Base-by-base conservation (phyloP, 1,284 basidiomycete species). In the Ustilago curta region DNA sequence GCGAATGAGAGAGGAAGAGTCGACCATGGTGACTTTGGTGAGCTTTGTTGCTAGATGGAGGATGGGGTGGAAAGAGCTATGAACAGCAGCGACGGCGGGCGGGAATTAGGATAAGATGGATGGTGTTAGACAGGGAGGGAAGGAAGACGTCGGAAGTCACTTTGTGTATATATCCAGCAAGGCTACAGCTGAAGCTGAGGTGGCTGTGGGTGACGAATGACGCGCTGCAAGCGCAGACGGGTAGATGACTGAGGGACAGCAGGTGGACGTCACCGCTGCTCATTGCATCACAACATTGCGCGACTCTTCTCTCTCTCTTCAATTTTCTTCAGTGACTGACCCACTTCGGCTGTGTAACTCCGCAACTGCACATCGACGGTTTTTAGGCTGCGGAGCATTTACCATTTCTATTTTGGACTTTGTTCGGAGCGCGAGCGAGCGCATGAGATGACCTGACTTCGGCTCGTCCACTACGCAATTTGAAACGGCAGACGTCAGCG, bases 1-100 rank as follows among this genome's bases (percentile, higher is more conserved):
- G 54, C 80, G 79, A 50, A 82, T 60, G 48, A 66, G 54, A 40
- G 73, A n/a, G 40, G 70, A 73, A 19, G 69, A 37, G 76, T 80
- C 76, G 51, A 73, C 74, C 76, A 78, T 80, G 16, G 21, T 63
- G 56, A 37, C 40, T 21, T 18, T 52, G 42, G 9, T 37, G 21
- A 23, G 48, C 19, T 50, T 37, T 50, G 35, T 29, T 32, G 27
- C 2, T 48, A 27, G 27, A 37, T 7, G 5, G 18, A 3, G n/a
- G 35, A 42, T 27, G 39, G 4, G 4, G 12, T 23, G 16, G 29
- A 39, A 7, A 11, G 21, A 25, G 44, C 35, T 39, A 47, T 57
- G 14, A 18, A 29, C 35, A 48, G 37, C 47, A 35, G 37, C 56
- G 56, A 21, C 4, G 47, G 18, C n/a, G 45, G 23, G 8, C 18